phyloP scores from a whole-genome alignment of 306 rosid species.

The Argentina anserina region DNA sequence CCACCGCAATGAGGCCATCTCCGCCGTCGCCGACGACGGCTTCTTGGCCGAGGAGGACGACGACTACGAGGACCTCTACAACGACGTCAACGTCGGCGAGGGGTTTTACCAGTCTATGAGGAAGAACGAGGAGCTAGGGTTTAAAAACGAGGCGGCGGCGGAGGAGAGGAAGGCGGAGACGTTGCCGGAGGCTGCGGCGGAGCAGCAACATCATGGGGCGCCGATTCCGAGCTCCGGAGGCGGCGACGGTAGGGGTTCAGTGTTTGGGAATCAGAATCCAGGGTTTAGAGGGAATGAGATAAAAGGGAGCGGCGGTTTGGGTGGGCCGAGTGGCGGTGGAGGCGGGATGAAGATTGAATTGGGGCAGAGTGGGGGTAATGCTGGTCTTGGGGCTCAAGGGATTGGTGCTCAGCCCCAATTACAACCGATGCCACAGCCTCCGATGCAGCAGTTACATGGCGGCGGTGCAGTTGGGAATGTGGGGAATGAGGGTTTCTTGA shows the following conservation, averaged over 20 bases:
- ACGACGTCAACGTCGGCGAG: conserved; percentile 93
- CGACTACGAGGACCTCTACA: conserved; percentile 91
- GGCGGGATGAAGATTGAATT: conserved; percentile 85
- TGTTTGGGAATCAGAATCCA: conserved; percentile 47
- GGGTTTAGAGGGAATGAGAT: conserved; percentile 64
- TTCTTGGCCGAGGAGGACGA: conserved; percentile 85
- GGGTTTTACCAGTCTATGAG: conserved; percentile 83
- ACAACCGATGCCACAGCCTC: conserved; percentile 15
- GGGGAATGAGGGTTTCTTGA: conserved; percentile 55
- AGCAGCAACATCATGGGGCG: conserved; percentile 29
- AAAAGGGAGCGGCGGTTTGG: conserved; percentile 40
- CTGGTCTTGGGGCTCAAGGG: conserved; percentile 44
- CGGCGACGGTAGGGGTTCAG: conserved; percentile 39
- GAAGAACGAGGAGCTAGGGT: conserved; percentile 62
- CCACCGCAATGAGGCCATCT: conserved; percentile 97
- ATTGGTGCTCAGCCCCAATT: conserved; percentile 28
- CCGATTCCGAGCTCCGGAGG: conserved; percentile 51
- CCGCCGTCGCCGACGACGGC: conserved; percentile 91
- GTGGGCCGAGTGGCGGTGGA: conserved; percentile 35
- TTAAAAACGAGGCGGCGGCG: conserved; percentile 36
- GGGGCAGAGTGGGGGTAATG: conserved; percentile 48
- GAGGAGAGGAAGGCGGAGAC: conserved; percentile 51
- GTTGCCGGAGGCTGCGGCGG: conserved; percentile 14
- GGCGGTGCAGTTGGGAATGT: conserved; percentile 41
- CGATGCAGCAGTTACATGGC: conserved; percentile 25